Percentiles rank a stretch among this genome's conserved stretches.
These are phyloP conservation scores for Botryotinia convoluta DNA, from an alignment of 2,329 filamentous ascomycete genomes.

Conservation along the genomic window DNA sequence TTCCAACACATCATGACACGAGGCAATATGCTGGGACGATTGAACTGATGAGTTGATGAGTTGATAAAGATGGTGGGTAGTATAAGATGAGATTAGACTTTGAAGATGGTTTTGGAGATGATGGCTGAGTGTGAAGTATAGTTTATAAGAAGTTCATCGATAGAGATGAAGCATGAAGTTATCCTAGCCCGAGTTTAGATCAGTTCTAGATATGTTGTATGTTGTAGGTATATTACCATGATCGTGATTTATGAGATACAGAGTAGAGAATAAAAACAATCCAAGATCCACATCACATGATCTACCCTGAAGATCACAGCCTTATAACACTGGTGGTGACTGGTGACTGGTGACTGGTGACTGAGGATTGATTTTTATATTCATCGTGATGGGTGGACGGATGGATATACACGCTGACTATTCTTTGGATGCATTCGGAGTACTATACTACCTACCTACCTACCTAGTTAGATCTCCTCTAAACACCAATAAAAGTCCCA, in stretches of 20 bases:
- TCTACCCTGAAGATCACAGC: not conserved
- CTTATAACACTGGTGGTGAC: no score
- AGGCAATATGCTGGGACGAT: not conserved
- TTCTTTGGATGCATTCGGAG: no score
- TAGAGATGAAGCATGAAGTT: not conserved
- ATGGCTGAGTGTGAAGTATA: not conserved
- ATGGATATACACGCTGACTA: no score
- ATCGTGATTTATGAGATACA: no score
- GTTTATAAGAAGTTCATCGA: not conserved
- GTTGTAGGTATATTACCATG: no score
- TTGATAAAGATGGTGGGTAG: not conserved
- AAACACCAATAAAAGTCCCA: not conserved
- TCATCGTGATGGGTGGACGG: no score
- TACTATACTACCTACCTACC: no score
- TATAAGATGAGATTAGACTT: not conserved
- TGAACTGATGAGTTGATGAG: not conserved
- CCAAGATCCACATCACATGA: not conserved
- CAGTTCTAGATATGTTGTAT: not conserved
- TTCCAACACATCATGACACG: conserved; percentile 6
- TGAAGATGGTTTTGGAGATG: not conserved
- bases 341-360: no score
- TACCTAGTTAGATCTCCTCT: not conserved
- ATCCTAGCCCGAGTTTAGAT: not conserved
- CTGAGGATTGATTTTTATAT: no score
- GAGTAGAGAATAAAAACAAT: no score